A percentile compares a stretch with the other conserved stretches of the same genome.
Evolutionary conservation across 2,329 filamentous ascomycete genomes (phyloP).

Genomic region (Capronia americana): DNA sequence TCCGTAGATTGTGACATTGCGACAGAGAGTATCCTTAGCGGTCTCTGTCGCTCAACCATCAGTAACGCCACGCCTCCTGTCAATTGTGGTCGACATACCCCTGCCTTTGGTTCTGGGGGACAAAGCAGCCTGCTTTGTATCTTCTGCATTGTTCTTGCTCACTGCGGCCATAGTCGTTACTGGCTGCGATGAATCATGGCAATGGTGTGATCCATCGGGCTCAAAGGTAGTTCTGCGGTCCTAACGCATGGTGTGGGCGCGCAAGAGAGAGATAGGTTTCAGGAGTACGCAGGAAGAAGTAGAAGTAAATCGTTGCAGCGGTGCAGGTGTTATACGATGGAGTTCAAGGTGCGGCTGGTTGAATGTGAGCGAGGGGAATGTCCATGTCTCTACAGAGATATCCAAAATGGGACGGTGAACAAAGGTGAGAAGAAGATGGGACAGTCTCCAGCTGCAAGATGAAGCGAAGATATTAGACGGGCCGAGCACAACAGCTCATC

Average conservation of each 20-base stretch:
- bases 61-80: slow-evolving; percentile 15
- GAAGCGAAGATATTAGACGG: slow-evolving; percentile 33
- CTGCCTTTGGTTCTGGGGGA: slow-evolving; percentile 57
- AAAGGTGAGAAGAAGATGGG: slow-evolving; percentile 33
- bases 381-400: slow-evolving; percentile 29
- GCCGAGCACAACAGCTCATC: slow-evolving; percentile 36
- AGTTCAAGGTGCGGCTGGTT: slow-evolving; percentile 4
- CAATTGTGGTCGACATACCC: slow-evolving; percentile 47
- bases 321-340: slow-evolving; percentile 5
- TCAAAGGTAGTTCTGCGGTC: slow-evolving; percentile 15
- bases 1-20: slow-evolving; percentile 91
- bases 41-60: slow-evolving; percentile 61
- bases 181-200: slow-evolving; percentile 29
- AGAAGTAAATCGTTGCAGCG: not conserved
- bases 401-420: slow-evolving; percentile 31
- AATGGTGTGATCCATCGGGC: slow-evolving; percentile 30
- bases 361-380: slow-evolving; percentile 20
- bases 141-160: slow-evolving; percentile 52
- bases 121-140: slow-evolving; percentile 52
- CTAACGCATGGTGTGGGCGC: slow-evolving; percentile 3
- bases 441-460: slow-evolving; percentile 13
- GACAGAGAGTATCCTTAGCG: slow-evolving; percentile 84
- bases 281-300: not conserved
- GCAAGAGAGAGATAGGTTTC: not conserved
- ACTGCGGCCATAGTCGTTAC: slow-evolving; percentile 49